Base-by-base conservation (phyloP, 129 eudicot genomes). In the Sambucus nigra region DNA sequence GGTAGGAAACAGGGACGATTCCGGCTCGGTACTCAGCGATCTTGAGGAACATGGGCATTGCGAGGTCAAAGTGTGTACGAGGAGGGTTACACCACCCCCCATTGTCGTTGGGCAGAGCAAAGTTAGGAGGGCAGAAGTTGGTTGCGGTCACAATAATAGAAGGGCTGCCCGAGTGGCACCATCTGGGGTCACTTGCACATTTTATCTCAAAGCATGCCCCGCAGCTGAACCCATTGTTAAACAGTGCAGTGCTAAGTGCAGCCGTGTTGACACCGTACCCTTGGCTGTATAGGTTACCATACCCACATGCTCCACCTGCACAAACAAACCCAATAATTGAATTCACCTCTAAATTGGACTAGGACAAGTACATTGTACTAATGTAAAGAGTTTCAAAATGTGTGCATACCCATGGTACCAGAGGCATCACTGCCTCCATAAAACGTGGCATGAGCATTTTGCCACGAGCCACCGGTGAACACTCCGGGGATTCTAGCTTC, bases 11-110 rank as follows among this genome's bases (percentile, higher is more conserved):
- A 22, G 94, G 96, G 19, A 87, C 96, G n/a, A 87, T 87, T 64
- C 96, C 96, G 40, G 96, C 96, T 1, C 86, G 88, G 65, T 87
- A 87, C 73, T 83, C 63, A 0, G 96, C 96, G 47, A 87, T 71
- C 69, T 72, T 76, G 59, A 82, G 96, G 56, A 87, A 87, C 96
- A 87, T 80, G 7, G 96, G 94, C 96, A 82, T 82, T 12, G 96
- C 86, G 19, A 87, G 94, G 59, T 87, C 96, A 50, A 87, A 87
- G 44, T 87, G 96, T 0, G 88, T 62, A 18, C 94, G 79, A 32
- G 94, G 96, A 27, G 94, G 96, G 79, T 87, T 87, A 59, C 94
- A 83, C 94, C 96, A 87, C 0, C 96, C 96, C 1, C 96, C 96
- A 42, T 83, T 77, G 80, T 87, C 94, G 48, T 49, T 82, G 2